Conservation (phyloP, 345 rosid genomes). For the sweet orange (Citrus sinensis) region DVS_A1.0 CM039161.1:24426501-24427000, state of each 20-base stretch:
- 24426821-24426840: background rate
- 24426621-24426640: slow-evolving; percentile 16
- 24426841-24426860: background rate
- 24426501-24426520: slow-evolving; percentile 98
- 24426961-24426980: background rate
- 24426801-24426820: background rate
- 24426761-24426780: background rate
- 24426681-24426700: background rate
- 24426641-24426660: slow-evolving; percentile 2
- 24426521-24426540: slow-evolving; percentile 98
- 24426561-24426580: slow-evolving; percentile 99
- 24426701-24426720: background rate
- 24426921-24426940: background rate
- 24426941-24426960: background rate
- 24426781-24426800: background rate
- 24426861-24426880: background rate
- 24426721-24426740: background rate
- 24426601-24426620: slow-evolving; percentile 84
- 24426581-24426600: slow-evolving; percentile 95
- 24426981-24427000: background rate
- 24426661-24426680: background rate
- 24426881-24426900: background rate
- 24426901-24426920: background rate
- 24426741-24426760: background rate
- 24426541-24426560: slow-evolving; percentile 90